Evolutionary conservation across 2,329 filamentous ascomycete genomes (phyloP).

Genomic region (Microcyclosporella mali): DNA sequence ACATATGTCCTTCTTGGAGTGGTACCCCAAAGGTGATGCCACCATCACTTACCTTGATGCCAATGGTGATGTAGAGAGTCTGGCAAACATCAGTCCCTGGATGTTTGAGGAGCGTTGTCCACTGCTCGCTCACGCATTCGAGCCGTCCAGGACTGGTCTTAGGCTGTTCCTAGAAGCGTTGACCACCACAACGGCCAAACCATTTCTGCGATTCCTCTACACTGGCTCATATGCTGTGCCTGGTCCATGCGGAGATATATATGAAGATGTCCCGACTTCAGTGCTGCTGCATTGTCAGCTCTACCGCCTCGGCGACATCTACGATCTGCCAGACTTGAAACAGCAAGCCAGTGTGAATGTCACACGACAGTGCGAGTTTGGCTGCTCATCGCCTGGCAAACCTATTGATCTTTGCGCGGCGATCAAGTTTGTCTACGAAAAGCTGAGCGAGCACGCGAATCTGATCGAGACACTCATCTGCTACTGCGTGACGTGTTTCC

Average conservation of each 20-base stretch:
- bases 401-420: slow-evolving; percentile 37
- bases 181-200: slow-evolving; percentile 29
- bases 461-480: slow-evolving; percentile 37
- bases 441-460: slow-evolving; percentile 23
- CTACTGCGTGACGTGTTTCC: slow-evolving; percentile 42
- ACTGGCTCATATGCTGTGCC: slow-evolving; percentile 33
- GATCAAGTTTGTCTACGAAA: slow-evolving; percentile 31
- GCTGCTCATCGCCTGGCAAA: slow-evolving; percentile 33
- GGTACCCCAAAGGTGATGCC: slow-evolving; percentile 22
- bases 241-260: slow-evolving; percentile 18
- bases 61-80: slow-evolving; percentile 28
- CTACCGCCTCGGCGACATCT: slow-evolving; percentile 37
- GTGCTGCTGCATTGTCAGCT: slow-evolving; percentile 38
- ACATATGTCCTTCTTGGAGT: slow-evolving; percentile 18
- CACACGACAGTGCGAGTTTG: slow-evolving; percentile 34
- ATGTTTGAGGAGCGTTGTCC: slow-evolving; percentile 34
- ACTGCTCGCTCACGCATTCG: slow-evolving; percentile 37
- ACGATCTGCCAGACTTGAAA: slow-evolving; percentile 36
- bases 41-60: slow-evolving; percentile 29
- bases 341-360: slow-evolving; percentile 37
- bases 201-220: slow-evolving; percentile 40
- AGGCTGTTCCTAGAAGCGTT: slow-evolving; percentile 36
- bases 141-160: slow-evolving; percentile 28
- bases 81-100: slow-evolving; percentile 30
- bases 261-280: slow-evolving; percentile 27